Base-by-base conservation (phyloP, 805 yeast species). In the Candida pseudofarinosa region DNA sequence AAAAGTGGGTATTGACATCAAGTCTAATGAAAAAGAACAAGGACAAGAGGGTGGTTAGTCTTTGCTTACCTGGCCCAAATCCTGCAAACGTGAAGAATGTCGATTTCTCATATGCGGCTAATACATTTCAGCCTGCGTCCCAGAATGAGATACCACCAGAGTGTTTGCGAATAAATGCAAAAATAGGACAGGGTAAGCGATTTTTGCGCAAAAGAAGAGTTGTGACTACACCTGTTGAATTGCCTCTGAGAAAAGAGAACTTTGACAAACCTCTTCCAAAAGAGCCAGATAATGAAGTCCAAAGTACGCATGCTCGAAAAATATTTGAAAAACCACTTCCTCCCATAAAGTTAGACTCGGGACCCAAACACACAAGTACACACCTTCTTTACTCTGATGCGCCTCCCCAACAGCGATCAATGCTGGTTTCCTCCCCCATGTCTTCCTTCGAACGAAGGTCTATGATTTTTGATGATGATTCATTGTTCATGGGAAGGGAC, bases 61-160 rank as follows among this genome's bases (percentile, higher is more conserved):
- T 49, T 33, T 68, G 63, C 39, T 43, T 38, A 19, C 69, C 70
- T 10, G 39, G 42, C 35, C 42, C 55, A 19, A 41, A 54, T 12
- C 62, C 69, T 1, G 62, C 62, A 4, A 43, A 43, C 13, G 32
- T 52, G 26, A 42, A 38, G 16, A 51, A 47, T 33, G 38, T 55
- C 15, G 71, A 67, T 45, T 41, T 64, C 16, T 42, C 55, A 8
- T 50, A 53, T 31, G 71, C 67, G 8, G 54, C 62, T 6, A 48
- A 47, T 16, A 44, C 63, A 1, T 64, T 54, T 46, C 46, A 51
- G 38, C 69, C 70, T 2, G 60, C 60, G 10, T 45, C 54, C 2
- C 34, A 49, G 3, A 52, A 47, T 10, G 71, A 67, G 33, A 53
- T 69, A 10, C 73, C 72, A 6, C 47, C 41, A 6, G 44, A 42